Evolutionary conservation across 2,329 filamentous ascomycete species (phyloP).

Genomic region (Cytospora chrysosperma): DNA sequence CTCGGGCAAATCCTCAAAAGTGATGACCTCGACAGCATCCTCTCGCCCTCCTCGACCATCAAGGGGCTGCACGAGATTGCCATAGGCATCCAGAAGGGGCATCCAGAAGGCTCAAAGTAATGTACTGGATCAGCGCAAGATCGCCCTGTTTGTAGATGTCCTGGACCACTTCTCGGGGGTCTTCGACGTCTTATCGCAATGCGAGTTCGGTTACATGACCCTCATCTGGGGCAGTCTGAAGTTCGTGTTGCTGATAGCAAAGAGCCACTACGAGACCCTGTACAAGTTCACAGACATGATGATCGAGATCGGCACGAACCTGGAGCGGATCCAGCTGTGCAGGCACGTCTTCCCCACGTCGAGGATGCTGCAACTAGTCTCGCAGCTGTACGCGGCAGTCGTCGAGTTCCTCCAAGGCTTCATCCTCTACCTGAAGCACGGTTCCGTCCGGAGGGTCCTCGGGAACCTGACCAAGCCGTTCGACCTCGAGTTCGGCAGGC

Average conservation of each 20-base stretch:
- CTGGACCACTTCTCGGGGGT: conserved; percentile 29
- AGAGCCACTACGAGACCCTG: conserved; percentile 29
- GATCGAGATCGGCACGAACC: conserved; percentile 29
- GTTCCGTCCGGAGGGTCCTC: conserved; percentile 9
- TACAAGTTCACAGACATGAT: conserved; percentile 30
- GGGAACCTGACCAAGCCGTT: conserved; percentile 21
- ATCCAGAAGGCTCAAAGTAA: conserved; percentile 21
- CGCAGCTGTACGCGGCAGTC: conserved; percentile 30
- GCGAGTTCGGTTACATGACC: conserved; percentile 29
- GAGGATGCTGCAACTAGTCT: conserved; percentile 31
- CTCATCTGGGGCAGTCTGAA: conserved; percentile 31
- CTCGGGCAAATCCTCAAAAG: conserved; percentile 19
- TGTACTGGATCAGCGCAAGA: conserved; percentile 24
- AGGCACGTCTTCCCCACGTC: conserved; percentile 28
- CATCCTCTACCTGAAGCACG: conserved; percentile 26
- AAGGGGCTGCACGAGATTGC: conserved; percentile 27
- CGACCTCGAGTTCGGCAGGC: conserved; percentile 25
- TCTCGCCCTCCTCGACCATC: conserved; percentile 14
- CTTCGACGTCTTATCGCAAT: conserved; percentile 31
- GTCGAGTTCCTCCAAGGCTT: conserved; percentile 29
- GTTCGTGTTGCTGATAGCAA: conserved; percentile 28
- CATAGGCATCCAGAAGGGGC: conserved; percentile 16
- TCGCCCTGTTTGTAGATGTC: conserved; percentile 27
- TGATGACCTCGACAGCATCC: conserved; percentile 24
- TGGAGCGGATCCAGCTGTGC: conserved; percentile 29